These are phyloP conservation scores for Balamuthia mandrillaris DNA, from an alignment of 208 protist species.

Conservation along the genomic window DNA sequence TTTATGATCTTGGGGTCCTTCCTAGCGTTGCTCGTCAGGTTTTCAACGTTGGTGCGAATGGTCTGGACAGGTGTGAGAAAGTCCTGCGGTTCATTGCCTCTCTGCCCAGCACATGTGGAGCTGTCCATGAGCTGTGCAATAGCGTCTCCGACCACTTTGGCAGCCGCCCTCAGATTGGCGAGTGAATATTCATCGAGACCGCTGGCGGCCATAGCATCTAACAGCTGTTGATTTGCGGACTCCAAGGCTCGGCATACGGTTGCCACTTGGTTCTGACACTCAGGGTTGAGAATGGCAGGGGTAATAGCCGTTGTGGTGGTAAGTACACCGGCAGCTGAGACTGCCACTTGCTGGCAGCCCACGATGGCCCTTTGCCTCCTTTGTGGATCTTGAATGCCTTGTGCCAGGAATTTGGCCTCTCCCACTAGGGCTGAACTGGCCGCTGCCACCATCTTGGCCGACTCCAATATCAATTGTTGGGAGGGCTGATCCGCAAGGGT, in stretches of 20 bases:
- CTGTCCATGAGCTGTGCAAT: not conserved
- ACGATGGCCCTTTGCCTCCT: too few species aligned
- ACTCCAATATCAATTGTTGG: slow-evolving; percentile 25
- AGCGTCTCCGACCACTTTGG: not conserved
- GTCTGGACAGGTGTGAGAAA: slow-evolving; percentile 1
- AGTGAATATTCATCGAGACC: not conserved
- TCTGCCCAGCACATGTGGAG: not conserved
- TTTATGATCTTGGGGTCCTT: not conserved
- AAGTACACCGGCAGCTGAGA: not conserved
- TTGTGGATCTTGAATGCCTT: too few species aligned
- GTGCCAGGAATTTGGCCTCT: too few species aligned
- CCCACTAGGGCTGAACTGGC: too few species aligned
- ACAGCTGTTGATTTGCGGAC: not conserved
- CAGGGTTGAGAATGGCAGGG: not conserved
- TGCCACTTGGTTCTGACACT: slow-evolving; percentile 2
- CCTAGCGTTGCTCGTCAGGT: not conserved
- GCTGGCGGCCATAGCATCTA: not conserved
- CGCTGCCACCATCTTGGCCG: too few species aligned
- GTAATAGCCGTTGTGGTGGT: not conserved
- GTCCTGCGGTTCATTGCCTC: slow-evolving; percentile 3
- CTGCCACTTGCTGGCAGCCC: too few species aligned
- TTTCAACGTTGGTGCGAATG: not conserved
- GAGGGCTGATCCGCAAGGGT: not conserved
- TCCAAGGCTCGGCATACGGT: not conserved
- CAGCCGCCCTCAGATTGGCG: not conserved